These are phyloP conservation scores for Blastobotrys indianensis DNA, from an alignment of 1,139 yeast species.

Conservation along the genomic window DNA sequence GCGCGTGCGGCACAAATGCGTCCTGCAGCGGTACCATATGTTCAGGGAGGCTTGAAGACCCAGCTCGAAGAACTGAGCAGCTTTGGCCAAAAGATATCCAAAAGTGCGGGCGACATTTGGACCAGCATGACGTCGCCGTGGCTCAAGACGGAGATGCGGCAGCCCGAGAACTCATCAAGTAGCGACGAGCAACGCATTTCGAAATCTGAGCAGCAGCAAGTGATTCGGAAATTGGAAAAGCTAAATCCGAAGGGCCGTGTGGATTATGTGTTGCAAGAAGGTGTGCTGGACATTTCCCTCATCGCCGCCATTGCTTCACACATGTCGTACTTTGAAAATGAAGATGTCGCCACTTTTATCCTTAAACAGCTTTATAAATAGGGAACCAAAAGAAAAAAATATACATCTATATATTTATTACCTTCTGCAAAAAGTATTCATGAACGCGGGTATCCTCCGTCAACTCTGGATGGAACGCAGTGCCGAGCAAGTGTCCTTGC, in stretches of 20 bases:
- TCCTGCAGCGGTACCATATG: slow-evolving; percentile 58
- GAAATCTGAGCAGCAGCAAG: slow-evolving; percentile 20
- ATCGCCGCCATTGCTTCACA: slow-evolving; percentile 83
- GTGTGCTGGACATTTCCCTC: slow-evolving; percentile 71
- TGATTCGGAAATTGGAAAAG: slow-evolving; percentile 24
- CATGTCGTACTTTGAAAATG: slow-evolving; percentile 80
- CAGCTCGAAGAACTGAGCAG: slow-evolving; percentile 37
- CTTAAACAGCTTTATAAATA: slow-evolving; percentile 34
- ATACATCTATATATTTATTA: neutral
- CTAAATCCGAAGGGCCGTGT: slow-evolving; percentile 65
- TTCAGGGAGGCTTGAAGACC: slow-evolving; percentile 42
- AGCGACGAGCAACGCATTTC: slow-evolving; percentile 7
- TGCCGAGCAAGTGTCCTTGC: slow-evolving; percentile 64
- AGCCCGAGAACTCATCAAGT: slow-evolving; percentile 5
- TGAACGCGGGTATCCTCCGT: slow-evolving; percentile 58
- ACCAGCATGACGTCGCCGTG: slow-evolving; percentile 17
- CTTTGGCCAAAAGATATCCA: slow-evolving; percentile 40
- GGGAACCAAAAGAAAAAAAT: neutral
- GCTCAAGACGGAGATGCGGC: slow-evolving; percentile 10
- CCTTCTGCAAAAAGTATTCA: slow-evolving; percentile 44
- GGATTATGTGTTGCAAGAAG: slow-evolving; percentile 76
- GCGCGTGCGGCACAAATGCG: slow-evolving; percentile 48
- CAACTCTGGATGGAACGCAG: slow-evolving; percentile 80
- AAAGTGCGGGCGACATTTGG: slow-evolving; percentile 46
- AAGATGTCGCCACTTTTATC: slow-evolving; percentile 75